These are phyloP conservation scores for Aspergillus funiculosus DNA, from an alignment of 495 filamentous ascomycete genomes.

Conservation along the genomic window DNA sequence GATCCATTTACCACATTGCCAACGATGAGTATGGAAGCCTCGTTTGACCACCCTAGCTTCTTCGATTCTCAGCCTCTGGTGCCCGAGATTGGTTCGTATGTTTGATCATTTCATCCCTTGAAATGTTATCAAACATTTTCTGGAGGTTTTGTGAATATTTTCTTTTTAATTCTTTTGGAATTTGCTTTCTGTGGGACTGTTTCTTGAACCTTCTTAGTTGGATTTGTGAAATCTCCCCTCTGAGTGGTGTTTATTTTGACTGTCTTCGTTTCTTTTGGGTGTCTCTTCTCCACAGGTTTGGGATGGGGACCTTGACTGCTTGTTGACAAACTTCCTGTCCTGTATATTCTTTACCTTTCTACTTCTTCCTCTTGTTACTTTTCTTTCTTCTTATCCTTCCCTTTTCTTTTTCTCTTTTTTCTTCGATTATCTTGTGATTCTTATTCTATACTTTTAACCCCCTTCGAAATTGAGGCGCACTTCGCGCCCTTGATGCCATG, in stretches of 20 bases:
- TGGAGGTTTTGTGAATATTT: too few species aligned
- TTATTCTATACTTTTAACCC: background rate
- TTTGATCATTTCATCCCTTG: slow-evolving; percentile 16
- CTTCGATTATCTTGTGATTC: slow-evolving; percentile 6
- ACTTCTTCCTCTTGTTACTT: slow-evolving; percentile 1
- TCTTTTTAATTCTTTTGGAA: background rate
- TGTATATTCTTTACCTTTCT: slow-evolving; percentile 1
- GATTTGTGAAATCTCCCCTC: background rate
- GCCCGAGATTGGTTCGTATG: slow-evolving; percentile 35
- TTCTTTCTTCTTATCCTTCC: slow-evolving; percentile 8
- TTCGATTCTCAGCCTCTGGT: slow-evolving; percentile 29
- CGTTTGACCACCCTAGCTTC: slow-evolving; percentile 34
- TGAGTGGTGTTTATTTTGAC: slow-evolving; percentile 12
- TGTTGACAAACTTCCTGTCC: slow-evolving; percentile 2
- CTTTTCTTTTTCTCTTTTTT: slow-evolving; percentile 2
- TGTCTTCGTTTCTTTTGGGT: slow-evolving; percentile 10
- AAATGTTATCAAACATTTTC: background rate
- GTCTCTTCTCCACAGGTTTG: background rate
- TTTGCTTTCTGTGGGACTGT: background rate
- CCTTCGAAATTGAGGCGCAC: background rate
- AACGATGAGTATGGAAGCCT: slow-evolving; percentile 23
- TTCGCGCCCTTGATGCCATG: slow-evolving; percentile 6
- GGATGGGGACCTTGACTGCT: too few species aligned
- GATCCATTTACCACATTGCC: slow-evolving; percentile 24
- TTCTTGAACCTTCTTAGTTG: too few species aligned